Evolutionary conservation across 257 asterid species (phyloP).

Genomic region (Henckelia pumila): DNA sequence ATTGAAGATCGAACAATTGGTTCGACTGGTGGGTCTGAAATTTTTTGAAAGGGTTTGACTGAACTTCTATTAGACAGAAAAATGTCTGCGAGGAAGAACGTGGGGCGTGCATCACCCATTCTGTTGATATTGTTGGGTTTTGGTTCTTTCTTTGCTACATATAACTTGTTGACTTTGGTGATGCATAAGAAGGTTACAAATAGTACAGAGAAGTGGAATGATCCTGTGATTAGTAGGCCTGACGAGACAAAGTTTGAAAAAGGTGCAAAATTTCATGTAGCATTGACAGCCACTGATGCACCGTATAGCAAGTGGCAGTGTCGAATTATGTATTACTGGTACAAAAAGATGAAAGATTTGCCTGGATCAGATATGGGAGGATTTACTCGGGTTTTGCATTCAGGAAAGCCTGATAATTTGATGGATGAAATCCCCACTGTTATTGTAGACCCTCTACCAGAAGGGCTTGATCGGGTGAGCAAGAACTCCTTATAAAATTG

Average conservation of each 20-base stretch:
- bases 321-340: constrained; percentile 96
- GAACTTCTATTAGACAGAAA: constrained; percentile 23
- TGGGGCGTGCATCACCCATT: constrained; percentile 68
- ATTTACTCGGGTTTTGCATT: constrained; percentile 86
- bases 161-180: constrained; percentile 69
- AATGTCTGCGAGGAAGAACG: constrained; percentile 59
- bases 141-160: constrained; percentile 77
- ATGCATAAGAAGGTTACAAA: constrained; percentile 44
- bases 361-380: constrained; percentile 97
- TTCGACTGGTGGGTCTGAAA: constrained; percentile 20
- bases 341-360: constrained; percentile 65
- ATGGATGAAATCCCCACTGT: constrained; percentile 94
- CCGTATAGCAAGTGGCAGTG: constrained; percentile 95
- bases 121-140: constrained; percentile 63
- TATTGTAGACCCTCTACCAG: constrained; percentile 86
- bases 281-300: constrained; percentile 84
- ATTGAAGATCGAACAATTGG: constrained; percentile 20
- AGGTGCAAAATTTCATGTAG: constrained; percentile 70
- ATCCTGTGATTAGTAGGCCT: constrained; percentile 53
- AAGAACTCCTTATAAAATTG: constrained; percentile 4
- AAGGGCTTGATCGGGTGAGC: constrained; percentile 92
- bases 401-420: constrained; percentile 79
- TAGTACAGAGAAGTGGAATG: constrained; percentile 40
- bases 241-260: constrained; percentile 29
- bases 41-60: not conserved